phyloP scores from a whole-genome alignment of 176 grass and related monocot species.

The Aegilops sharonensis region DNA sequence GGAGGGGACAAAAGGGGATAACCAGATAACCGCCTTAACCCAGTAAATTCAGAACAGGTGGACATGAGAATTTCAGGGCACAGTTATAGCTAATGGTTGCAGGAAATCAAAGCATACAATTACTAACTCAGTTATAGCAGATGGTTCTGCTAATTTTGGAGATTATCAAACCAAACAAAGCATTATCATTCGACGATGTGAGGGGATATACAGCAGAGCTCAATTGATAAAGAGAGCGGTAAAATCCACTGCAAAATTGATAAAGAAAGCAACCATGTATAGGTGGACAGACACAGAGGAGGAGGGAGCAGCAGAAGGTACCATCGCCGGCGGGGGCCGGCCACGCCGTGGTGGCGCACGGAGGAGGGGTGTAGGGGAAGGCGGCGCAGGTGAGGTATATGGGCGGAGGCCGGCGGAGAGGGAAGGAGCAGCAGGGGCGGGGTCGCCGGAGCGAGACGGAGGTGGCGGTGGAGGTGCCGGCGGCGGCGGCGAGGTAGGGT shows the following conservation, averaged over 20 bases:
- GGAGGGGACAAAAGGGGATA: not conserved
- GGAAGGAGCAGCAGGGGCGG: not conserved
- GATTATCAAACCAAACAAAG: not conserved
- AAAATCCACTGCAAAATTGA: not conserved
- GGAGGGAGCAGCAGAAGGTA: not conserved
- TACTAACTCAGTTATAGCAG: not conserved
- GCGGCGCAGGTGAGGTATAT: conserved; percentile 15
- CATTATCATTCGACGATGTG: not conserved
- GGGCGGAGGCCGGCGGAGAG: not conserved
- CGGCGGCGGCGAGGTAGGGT: not conserved
- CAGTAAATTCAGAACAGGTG: not conserved
- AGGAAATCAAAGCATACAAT: not conserved
- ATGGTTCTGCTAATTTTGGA: not conserved
- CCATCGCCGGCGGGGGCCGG: not conserved
- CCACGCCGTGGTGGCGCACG: not conserved
- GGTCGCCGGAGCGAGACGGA: not conserved
- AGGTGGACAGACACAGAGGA: not conserved
- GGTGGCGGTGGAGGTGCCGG: not conserved
- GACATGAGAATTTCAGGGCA: not conserved
- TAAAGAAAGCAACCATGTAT: not conserved
- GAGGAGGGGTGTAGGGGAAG: not conserved
- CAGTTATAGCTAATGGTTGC: not conserved
- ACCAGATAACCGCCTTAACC: not conserved
- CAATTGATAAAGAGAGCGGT: not conserved
- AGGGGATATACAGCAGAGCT: not conserved